phyloP scores from a whole-genome alignment of 108 stramenopile species.

The Epipyxis sp. region DNA sequence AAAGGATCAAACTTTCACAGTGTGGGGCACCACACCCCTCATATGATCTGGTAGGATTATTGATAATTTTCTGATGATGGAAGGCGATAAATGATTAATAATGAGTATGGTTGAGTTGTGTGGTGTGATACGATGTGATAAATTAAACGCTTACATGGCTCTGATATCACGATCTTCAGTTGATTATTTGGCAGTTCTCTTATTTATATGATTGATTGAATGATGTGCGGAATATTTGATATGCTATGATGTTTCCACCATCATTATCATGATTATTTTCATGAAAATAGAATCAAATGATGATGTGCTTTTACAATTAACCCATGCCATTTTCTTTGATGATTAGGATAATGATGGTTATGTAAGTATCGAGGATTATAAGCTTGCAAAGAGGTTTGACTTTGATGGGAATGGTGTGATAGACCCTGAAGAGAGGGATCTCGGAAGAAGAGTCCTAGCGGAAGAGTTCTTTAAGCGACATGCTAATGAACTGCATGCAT shows the following conservation, averaged over 20 bases:
- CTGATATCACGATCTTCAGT: too few relatives aligned
- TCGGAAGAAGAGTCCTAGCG: constrained; percentile 6
- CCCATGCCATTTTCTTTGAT: not conserved
- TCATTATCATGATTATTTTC: constrained; percentile 17
- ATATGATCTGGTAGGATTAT: constrained; percentile 20
- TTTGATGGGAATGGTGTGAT: constrained; percentile 27
- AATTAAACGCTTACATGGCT: too few relatives aligned
- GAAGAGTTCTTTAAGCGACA: constrained; percentile 31
- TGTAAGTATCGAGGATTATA: constrained; percentile 16
- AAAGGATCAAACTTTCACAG: not conserved
- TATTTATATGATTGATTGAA: too few relatives aligned
- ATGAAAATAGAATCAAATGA: too few relatives aligned
- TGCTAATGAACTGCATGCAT: not conserved
- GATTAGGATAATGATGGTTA: constrained; percentile 31
- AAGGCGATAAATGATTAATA: constrained; percentile 2
- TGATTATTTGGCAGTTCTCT: too few relatives aligned
- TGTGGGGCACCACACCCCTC: not conserved
- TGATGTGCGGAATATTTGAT: too few relatives aligned
- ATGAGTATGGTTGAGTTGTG: too few relatives aligned
- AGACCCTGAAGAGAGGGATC: constrained; percentile 1
- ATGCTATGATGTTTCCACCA: too few relatives aligned
- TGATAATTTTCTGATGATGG: constrained; percentile 6
- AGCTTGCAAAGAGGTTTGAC: constrained; percentile 26
- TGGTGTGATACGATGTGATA: too few relatives aligned
- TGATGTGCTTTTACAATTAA: not conserved